Evolutionary conservation across 2,329 filamentous ascomycete genomes (phyloP).

Genomic region (Hansfordia pulvinata): DNA sequence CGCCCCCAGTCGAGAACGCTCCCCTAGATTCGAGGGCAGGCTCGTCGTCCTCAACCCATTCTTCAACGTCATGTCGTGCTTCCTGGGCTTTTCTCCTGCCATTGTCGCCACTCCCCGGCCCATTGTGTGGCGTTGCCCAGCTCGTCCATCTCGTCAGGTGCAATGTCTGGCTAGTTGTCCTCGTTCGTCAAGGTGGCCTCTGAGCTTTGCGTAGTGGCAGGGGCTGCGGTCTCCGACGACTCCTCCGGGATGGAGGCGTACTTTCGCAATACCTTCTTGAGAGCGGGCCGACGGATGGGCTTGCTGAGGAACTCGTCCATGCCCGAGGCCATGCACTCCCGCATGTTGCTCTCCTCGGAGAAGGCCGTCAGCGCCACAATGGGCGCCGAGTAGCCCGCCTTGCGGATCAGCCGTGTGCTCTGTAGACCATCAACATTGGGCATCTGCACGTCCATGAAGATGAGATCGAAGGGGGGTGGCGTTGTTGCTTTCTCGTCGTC

Average conservation of each 20-base stretch:
- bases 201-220: too few species aligned
- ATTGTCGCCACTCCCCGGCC: too few species aligned
- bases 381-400: conserved; percentile 75
- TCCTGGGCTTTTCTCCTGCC: too few species aligned
- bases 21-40: too few species aligned
- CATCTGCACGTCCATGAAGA: conserved; percentile 97
- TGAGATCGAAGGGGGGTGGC: conserved; percentile 86
- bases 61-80: too few species aligned
- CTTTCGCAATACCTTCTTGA: conserved; percentile 77
- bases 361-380: conserved; percentile 89
- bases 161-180: too few species aligned
- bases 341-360: conserved; percentile 77
- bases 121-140: too few species aligned
- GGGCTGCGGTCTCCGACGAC: too few species aligned
- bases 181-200: conserved; percentile 19
- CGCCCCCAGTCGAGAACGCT: too few species aligned
- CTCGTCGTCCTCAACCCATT: too few species aligned
- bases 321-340: conserved; percentile 74
- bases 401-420: conserved; percentile 70
- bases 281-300: conserved; percentile 65
- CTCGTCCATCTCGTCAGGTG: too few species aligned
- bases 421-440: conserved; percentile 83
- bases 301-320: conserved; percentile 83
- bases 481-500: too few species aligned
- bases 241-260: conserved; percentile 74